Conservation (phyloP, 148 eudicot species). For the Vaccinium macrocarpon region DNA sequence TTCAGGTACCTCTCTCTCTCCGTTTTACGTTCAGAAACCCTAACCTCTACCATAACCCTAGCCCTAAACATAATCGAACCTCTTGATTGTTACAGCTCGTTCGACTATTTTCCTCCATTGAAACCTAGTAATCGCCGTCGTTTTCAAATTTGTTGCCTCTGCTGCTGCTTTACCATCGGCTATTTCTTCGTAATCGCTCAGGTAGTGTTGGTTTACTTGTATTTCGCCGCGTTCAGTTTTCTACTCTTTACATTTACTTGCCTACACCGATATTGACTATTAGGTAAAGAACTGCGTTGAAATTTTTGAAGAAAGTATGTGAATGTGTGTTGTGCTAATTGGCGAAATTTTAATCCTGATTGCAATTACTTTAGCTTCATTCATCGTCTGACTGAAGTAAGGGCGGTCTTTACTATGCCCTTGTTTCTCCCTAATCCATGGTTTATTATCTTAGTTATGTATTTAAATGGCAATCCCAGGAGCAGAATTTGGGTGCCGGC, state of each 20-base stretch:
- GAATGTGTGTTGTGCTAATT: background rate
- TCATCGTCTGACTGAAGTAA: background rate
- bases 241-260: background rate
- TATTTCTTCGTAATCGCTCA: background rate
- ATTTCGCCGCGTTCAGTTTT: background rate
- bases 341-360: background rate
- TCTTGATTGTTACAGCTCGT: background rate
- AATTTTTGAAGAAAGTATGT: background rate
- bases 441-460: background rate
- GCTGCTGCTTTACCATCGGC: background rate
- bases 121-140: background rate
- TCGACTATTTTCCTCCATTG: background rate
- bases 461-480: background rate
- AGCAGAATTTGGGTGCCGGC: too few species aligned
- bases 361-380: background rate
- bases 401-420: background rate
- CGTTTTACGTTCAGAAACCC: constrained; percentile 5
- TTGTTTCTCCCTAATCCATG: constrained; percentile 1
- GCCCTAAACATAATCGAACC: background rate
- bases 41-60: background rate
- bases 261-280: background rate
- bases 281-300: background rate
- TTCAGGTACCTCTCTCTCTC: background rate
- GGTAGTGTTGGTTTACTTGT: background rate
- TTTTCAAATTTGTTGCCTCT: background rate